Conservation (phyloP, 192 early-diverging fungal genomes). For the Borealophlyctis nickersoniae region DNA sequence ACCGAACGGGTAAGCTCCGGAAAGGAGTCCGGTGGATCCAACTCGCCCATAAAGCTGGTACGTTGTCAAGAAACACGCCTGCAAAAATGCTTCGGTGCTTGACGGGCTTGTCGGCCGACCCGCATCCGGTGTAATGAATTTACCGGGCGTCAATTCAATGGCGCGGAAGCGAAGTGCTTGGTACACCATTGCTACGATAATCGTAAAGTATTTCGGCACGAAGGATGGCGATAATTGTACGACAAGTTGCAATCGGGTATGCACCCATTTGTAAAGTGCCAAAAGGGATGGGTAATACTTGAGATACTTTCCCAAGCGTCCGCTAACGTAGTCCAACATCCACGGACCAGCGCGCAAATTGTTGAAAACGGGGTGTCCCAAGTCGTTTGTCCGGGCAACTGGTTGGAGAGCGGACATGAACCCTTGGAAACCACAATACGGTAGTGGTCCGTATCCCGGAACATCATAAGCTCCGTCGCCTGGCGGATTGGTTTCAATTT, state of each 20-base stretch:
- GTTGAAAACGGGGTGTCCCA: slow-evolving; percentile 87
- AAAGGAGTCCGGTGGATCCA: slow-evolving; percentile 77
- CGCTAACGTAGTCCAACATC: slow-evolving; percentile 83
- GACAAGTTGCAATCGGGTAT: slow-evolving; percentile 66
- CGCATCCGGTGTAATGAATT: slow-evolving; percentile 70
- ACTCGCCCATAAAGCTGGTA: slow-evolving; percentile 83
- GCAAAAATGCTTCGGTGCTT: slow-evolving; percentile 63
- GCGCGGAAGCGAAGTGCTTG: slow-evolving; percentile 64
- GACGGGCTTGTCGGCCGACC: slow-evolving; percentile 53
- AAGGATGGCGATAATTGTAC: slow-evolving; percentile 77
- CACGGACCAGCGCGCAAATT: slow-evolving; percentile 88
- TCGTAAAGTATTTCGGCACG: slow-evolving; percentile 90
- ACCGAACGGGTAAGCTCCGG: slow-evolving; percentile 38
- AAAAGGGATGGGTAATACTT: slow-evolving; percentile 33
- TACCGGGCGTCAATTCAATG: slow-evolving; percentile 35
- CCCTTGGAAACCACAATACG: slow-evolving; percentile 93
- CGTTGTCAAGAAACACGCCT: slow-evolving; percentile 72
- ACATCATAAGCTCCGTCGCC: slow-evolving; percentile 85
- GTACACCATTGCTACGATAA: slow-evolving; percentile 76
- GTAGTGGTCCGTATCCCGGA: slow-evolving; percentile 74
- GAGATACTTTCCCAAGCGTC: slow-evolving; percentile 64
- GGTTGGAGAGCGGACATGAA: slow-evolving; percentile 78
- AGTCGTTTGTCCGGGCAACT: slow-evolving; percentile 80
- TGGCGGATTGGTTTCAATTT: no score
- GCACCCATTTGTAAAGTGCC: slow-evolving; percentile 72